These are phyloP conservation scores for Polyporus arcularius DNA, from an alignment of 768 basidiomycete genomes.

Conservation along the genomic window DNA sequence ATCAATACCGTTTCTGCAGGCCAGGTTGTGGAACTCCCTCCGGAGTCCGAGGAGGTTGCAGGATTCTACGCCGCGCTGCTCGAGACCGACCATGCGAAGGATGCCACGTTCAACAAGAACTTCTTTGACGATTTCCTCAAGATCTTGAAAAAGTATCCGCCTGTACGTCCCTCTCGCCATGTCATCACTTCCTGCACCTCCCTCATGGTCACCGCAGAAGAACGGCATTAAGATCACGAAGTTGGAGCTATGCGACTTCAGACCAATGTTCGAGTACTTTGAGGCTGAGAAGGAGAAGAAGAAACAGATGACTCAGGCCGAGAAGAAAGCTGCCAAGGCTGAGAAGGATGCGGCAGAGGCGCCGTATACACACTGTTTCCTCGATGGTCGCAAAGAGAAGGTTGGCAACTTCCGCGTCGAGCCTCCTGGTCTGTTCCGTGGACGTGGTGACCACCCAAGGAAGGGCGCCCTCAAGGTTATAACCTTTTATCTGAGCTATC, in stretches of 20 bases:
- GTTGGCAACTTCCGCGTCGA: conserved; percentile 98
- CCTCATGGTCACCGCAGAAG: conserved; percentile 39
- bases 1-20: conserved; percentile 49
- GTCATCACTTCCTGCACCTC: background rate
- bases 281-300: conserved; percentile 92
- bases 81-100: conserved; percentile 90
- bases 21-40: conserved; percentile 73
- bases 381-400: conserved; percentile 97
- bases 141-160: conserved; percentile 78
- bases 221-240: conserved; percentile 73
- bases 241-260: conserved; percentile 88
- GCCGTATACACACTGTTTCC: conserved; percentile 81
- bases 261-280: conserved; percentile 91
- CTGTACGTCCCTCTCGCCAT: conserved; percentile 52
- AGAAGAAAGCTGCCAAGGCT: conserved; percentile 92
- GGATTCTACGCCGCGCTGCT: conserved; percentile 93
- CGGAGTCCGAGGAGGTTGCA: conserved; percentile 93
- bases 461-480: conserved; percentile 91
- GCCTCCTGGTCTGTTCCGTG: conserved; percentile 97
- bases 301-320: conserved; percentile 79
- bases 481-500: background rate
- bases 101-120: conserved; percentile 87
- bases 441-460: conserved; percentile 97
- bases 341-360: conserved; percentile 81
- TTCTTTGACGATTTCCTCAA: conserved; percentile 91